Conservation (phyloP, 2,329 filamentous ascomycete genomes). For the Emericellopsis atlantica region DNA sequence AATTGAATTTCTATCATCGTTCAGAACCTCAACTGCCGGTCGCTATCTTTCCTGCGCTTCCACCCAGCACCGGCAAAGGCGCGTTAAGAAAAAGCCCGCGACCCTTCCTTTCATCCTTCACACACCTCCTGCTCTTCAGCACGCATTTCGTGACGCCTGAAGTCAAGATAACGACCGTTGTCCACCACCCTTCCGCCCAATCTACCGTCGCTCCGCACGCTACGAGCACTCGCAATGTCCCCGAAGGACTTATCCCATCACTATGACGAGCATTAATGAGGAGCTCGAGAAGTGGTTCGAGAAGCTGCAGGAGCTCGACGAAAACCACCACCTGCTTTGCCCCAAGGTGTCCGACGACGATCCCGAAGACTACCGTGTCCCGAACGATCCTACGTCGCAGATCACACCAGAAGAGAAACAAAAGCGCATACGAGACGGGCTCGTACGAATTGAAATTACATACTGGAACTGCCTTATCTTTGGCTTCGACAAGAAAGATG, state of each 20-base stretch:
- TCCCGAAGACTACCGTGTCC: slow-evolving; percentile 39
- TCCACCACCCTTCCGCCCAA: no score
- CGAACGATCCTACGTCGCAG: slow-evolving; percentile 35
- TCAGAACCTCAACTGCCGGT: no score
- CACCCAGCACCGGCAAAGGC: no score
- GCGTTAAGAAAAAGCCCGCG: no score
- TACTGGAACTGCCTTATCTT: slow-evolving; percentile 58
- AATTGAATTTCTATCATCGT: no score
- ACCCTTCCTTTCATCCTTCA: no score
- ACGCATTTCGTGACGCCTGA: no score
- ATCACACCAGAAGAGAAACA: slow-evolving; percentile 38
- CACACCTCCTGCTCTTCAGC: no score
- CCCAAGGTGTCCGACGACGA: slow-evolving; percentile 53
- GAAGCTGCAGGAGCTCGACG: slow-evolving; percentile 27
- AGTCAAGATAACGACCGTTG: no score
- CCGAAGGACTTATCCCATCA: slow-evolving; percentile 17
- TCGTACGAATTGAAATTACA: slow-evolving; percentile 44
- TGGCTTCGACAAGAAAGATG: slow-evolving; percentile 49
- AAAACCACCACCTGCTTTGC: slow-evolving; percentile 54
- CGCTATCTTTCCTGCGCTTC: no score
- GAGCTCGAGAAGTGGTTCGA: slow-evolving; percentile 29
- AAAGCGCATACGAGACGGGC: slow-evolving; percentile 39
- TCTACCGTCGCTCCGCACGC: neutral
- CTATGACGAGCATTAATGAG: slow-evolving; percentile 17
- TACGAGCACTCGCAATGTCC: neutral